Base-by-base conservation (phyloP, 2,329 filamentous ascomycete genomes). In the Talaromyces sp. region DNA sequence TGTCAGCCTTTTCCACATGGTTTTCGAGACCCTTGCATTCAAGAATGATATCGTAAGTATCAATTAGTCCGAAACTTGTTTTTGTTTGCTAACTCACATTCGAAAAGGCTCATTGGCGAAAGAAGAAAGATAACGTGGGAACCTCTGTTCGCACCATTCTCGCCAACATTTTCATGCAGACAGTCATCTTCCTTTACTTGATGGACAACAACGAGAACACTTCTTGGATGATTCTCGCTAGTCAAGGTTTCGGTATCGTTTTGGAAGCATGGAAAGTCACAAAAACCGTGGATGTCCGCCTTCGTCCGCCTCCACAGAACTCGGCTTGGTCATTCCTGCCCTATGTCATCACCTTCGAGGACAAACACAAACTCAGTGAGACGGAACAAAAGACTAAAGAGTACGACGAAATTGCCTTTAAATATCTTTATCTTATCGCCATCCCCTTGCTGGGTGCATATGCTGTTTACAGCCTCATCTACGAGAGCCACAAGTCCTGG, bases 121-220 rank as follows among this genome's bases (percentile, higher is more conserved):
- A 97, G 81, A 99, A 99, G 88, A 99, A 99, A 82, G 95, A 97
- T 79, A 94, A 96, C 61, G 90, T 99, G 29, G 94, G 94, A 64
- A 96, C 96, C 52, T 97, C 92, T 1, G 89, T 99, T 62, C 91
- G 94, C 60, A 95, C 93, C 32, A 99, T 99, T 70, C 81, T 99
- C 60, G 92, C 91, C 73, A 99, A 97, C 70, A 92, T 97, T 63
- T 92, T 97, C 75, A 99, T 99, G 94, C 94, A 99, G 76, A 76
- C 83, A 7, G 83, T 97, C 70, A 97, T 99, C 75, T 95, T 99
- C 83, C 83, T 99, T 52, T 99, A 99, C 77, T 84, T 99, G 31
- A 80, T 99, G 69, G 94, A 99, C 79, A 97, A 99, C 80, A 95
- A 92, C 66, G 92, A 97, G 61, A 95, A 94, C 74, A 99, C 94